Percentiles rank a stretch among this genome's conserved stretches.
phyloP scores from a whole-genome alignment of 2,329 filamentous ascomycete genomes.

The Chrysoporthe deuterocubensis region DNA sequence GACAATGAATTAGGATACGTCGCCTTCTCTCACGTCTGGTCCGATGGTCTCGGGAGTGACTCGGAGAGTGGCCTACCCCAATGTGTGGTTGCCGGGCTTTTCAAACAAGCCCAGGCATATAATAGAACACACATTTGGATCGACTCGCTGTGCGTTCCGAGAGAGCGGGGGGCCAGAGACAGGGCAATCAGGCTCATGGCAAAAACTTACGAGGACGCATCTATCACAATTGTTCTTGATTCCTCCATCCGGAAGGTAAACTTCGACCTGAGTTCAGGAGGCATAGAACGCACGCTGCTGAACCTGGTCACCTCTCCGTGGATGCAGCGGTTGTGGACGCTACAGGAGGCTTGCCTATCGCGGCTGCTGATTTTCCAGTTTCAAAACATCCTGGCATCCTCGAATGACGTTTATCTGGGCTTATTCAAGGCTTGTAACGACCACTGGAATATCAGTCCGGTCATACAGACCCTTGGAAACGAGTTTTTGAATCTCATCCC shows the following conservation, averaged over 20 bases:
- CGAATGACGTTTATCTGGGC: not conserved
- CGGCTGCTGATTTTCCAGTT: not conserved
- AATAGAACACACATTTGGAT: not conserved
- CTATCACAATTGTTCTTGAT: not conserved
- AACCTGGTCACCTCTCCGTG: not conserved
- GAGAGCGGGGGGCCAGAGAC: not conserved
- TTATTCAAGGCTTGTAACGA: not conserved
- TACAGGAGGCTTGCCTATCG: not conserved
- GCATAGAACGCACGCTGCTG: not conserved
- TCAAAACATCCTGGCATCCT: not conserved
- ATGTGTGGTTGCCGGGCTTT: not conserved
- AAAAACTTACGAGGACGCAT: conserved; percentile 1
- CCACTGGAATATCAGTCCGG: not conserved
- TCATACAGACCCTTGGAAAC: not conserved
- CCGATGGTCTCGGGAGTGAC: not conserved
- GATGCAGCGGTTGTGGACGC: not conserved
- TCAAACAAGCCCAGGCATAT: not conserved
- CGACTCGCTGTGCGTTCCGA: not conserved
- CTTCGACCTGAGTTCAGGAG: not conserved
- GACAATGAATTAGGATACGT: not conserved
- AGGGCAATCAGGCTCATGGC: not conserved
- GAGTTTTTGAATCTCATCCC: not conserved
- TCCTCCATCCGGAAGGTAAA: not conserved
- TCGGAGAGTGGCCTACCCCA: not conserved
- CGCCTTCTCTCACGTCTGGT: not conserved